Evolutionary conservation across 768 basidiomycete genomes (phyloP).

Genomic region (Udeniomyces megalosporus): DNA sequence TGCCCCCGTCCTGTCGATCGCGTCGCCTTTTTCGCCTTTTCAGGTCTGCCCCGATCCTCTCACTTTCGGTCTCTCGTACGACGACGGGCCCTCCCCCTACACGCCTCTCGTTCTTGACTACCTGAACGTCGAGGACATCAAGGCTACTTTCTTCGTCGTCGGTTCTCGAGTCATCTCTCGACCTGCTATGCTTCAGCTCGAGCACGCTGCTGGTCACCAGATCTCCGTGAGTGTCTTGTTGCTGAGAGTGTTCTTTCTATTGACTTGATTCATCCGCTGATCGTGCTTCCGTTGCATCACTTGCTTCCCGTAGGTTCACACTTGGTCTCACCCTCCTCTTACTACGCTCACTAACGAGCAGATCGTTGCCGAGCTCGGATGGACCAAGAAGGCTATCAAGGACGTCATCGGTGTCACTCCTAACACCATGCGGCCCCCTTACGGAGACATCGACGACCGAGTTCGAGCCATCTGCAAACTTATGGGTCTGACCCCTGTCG

Average conservation of each 20-base stretch:
- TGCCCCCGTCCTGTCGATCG: too few species aligned
- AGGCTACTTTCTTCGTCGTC: conserved; percentile 63
- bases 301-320: too few species aligned
- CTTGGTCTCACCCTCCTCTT: conserved; percentile 54
- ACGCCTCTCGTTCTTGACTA: conserved; percentile 59
- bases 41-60: conserved; percentile 47
- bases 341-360: conserved; percentile 57
- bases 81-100: conserved; percentile 48
- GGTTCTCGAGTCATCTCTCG: conserved; percentile 41
- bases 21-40: not conserved
- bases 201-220: conserved; percentile 67
- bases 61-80: conserved; percentile 40
- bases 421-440: conserved; percentile 52
- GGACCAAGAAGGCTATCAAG: conserved; percentile 70
- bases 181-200: conserved; percentile 50
- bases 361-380: conserved; percentile 75
- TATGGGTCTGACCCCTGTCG: conserved; percentile 65
- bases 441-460: conserved; percentile 47
- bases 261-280: too few species aligned
- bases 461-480: conserved; percentile 66
- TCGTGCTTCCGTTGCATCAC: too few species aligned
- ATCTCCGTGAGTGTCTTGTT: too few species aligned
- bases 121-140: conserved; percentile 40
- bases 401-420: conserved; percentile 57
- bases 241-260: too few species aligned